Evolutionary conservation across 805 yeast species (phyloP), one percentile per base, ranked within the genome.

Genomic region (Candida mattraensis): DNA sequence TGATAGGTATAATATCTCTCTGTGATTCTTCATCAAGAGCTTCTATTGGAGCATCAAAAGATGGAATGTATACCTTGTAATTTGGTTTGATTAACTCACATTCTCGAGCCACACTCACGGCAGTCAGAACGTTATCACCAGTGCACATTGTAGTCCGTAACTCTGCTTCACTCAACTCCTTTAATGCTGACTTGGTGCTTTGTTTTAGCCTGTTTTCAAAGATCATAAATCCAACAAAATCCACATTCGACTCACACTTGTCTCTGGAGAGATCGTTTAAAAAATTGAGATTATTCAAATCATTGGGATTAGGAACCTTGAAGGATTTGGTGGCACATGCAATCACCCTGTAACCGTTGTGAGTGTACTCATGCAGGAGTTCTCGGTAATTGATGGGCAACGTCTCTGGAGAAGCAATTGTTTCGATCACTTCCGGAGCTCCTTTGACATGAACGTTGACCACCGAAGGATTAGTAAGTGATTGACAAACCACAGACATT

Each of bases 131-230:
- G 55, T 93, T 93, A 60, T 93, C 99, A 35, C 99, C 99, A 0
- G 99, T 93, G 60, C 99, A 93, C 99, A 93, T 93, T 18, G 88
- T 66, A 0, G 93, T 85, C 48, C 97, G 70, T 32, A 93, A 72
- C 15, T 76, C 69, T 0, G 99, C 97, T 5, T 67, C 69, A 15
- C 66, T 65, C 32, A 93, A 67, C 40, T 76, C 70, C 9, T 60
- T 45, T 32, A 93, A 68, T 0, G 89, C 86, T 0, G 65, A 60
- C 7, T 67, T 68, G 0, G 96, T 83, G 1, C 83, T 67, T 1
- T 71, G 64, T 55, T 93, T 93, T 52, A 93, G 67, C 59, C 87
- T 86, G 61, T 93, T 93, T 56, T 93, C 98, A 65, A 93, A 93
- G 3, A 93, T 70, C 41, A 93, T 85, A 50, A 93, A 88, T 0